Conservation (phyloP, 2,329 filamentous ascomycete species). For the Colletotrichum lentis region DNA sequence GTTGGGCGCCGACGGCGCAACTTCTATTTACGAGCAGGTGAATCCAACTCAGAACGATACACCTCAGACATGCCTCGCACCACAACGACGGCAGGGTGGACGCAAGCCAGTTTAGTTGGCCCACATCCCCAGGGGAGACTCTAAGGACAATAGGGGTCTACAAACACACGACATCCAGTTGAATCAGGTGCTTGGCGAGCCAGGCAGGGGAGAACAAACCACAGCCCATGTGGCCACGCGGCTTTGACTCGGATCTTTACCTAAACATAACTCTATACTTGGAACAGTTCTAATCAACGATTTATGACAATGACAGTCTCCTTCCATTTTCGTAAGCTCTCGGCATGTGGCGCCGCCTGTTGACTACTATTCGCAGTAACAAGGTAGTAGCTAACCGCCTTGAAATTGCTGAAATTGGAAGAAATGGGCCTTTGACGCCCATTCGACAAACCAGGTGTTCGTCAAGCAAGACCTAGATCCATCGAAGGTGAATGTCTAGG, state of each 20-base stretch:
- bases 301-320: background rate
- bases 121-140: no score
- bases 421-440: background rate
- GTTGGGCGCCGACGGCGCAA: background rate
- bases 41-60: background rate
- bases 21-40: background rate
- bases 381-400: background rate
- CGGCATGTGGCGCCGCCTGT: background rate
- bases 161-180: background rate
- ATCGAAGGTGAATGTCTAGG: background rate
- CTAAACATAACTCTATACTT: background rate
- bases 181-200: background rate
- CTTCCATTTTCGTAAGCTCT: background rate
- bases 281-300: conserved; percentile 10
- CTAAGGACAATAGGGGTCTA: no score
- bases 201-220: background rate
- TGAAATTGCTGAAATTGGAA: background rate
- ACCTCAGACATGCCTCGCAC: background rate
- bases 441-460: background rate
- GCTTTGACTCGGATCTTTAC: background rate
- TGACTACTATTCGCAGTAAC: background rate
- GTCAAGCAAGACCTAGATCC: background rate
- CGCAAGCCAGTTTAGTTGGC: background rate
- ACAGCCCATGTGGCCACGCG: background rate
- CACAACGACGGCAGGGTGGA: no score